Conservation (phyloP, 306 rosid species). For the peach (Prunus persica) region DNA sequence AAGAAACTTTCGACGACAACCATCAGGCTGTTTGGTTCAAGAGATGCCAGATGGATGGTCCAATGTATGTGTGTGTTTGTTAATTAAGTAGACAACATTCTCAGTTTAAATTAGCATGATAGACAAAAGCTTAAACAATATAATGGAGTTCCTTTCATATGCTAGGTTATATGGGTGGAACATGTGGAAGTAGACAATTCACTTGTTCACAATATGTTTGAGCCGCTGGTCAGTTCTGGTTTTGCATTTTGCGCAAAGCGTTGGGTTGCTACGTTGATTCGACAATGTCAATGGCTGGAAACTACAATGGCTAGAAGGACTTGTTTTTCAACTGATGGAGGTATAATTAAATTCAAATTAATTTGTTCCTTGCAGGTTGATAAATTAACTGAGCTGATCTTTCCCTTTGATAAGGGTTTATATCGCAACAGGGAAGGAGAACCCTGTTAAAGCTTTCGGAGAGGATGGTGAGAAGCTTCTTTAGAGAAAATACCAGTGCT, state of each 20-base stretch:
- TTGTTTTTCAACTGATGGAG: constrained; percentile 7
- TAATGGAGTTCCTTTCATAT: neutral
- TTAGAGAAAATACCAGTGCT: constrained; percentile 21
- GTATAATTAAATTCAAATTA: constrained; percentile 17
- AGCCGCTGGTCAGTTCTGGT: constrained; percentile 35
- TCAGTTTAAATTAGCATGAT: constrained; percentile 14
- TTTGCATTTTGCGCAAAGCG: constrained; percentile 56
- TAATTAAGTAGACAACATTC: no score
- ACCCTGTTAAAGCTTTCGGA: constrained; percentile 44
- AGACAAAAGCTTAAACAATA: neutral
- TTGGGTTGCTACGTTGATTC: constrained; percentile 41
- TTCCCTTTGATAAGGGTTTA: no score
- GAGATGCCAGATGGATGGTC: constrained; percentile 35
- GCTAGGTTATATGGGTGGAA: constrained; percentile 61
- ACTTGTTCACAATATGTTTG: constrained; percentile 19
- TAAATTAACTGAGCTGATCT: neutral
- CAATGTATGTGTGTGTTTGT: no score
- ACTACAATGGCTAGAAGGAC: constrained; percentile 4
- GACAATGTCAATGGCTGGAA: constrained; percentile 27
- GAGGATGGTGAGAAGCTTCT: constrained; percentile 49
- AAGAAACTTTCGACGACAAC: constrained; percentile 29
- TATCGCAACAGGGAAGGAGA: constrained; percentile 32
- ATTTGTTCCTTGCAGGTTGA: neutral
- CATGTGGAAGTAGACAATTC: constrained; percentile 47
- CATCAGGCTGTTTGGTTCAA: constrained; percentile 61